These are phyloP conservation scores for Triglochin maritima DNA, from an alignment of 106 monocot genomes.

Conservation along the genomic window DNA sequence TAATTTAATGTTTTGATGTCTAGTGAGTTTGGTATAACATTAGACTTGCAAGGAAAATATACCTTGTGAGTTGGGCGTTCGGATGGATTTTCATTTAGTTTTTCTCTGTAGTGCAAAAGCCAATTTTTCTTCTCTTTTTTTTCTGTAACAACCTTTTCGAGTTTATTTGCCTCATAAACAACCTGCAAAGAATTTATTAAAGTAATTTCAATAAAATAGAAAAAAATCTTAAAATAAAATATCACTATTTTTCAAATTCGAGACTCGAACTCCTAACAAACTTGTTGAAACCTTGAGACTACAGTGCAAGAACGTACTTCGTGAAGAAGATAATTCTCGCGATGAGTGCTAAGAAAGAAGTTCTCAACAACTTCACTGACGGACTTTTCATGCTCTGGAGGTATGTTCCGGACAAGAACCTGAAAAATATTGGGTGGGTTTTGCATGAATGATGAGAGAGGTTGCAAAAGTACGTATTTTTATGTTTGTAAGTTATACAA, in stretches of 20 bases:
- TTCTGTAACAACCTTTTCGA: slow-evolving; percentile 60
- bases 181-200: slow-evolving; percentile 36
- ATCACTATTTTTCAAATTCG: no score
- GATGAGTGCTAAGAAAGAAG: slow-evolving; percentile 96
- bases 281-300: no score
- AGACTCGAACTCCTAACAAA: no score
- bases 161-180: slow-evolving; percentile 63
- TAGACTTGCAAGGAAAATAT: no score
- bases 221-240: not conserved
- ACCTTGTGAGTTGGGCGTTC: slow-evolving; percentile 66
- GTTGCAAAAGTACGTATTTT: no score
- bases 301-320: slow-evolving; percentile 17
- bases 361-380: slow-evolving; percentile 85
- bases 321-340: slow-evolving; percentile 84
- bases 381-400: slow-evolving; percentile 87
- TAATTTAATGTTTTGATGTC: no score
- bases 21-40: no score
- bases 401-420: slow-evolving; percentile 83
- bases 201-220: not conserved
- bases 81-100: slow-evolving; percentile 55
- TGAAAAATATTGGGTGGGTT: no score
- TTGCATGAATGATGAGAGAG: no score
- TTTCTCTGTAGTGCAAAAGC: slow-evolving; percentile 64
- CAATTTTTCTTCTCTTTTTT: slow-evolving; percentile 64
- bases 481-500: no score